Evolutionary conservation across 1,284 basidiomycete genomes (phyloP), one percentile per base, ranked within the genome.

Genomic region (Omphalotus olearius): DNA sequence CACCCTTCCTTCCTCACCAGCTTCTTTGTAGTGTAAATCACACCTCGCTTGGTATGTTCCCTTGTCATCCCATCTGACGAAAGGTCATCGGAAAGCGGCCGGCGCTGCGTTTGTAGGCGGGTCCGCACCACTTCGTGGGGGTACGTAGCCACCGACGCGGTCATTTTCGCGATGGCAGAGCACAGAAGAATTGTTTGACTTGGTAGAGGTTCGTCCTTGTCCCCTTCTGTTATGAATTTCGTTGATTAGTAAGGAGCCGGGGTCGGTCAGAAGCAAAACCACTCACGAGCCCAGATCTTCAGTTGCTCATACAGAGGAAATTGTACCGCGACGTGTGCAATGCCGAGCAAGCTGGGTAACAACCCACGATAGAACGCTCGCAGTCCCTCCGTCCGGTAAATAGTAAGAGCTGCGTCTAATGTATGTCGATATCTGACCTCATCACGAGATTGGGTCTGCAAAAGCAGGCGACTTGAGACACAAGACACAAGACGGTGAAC

Each of bases 61-160:
- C 73, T 79, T 59, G 81, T 60, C 78, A 80, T 80, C 16, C 78
- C 80, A 42, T 80, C 79, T 6, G 77, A 81, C 3, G 79, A 79
- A 56, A 75, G 63, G 50, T 77, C 75, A 52, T 78, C 73, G 38
- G 75, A 71, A 39, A 86, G 68, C 39, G 82, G 81, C 52, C 80
- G 77, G 51, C 82, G 80, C 60, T 88, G 85, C 4, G 93, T 93
- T 69, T 98, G 94, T 35, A 97, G 71, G 4, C 93, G 83, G 23
- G 94, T 98, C 9, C 94, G 88, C 16, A 98, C 78, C 39, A 98
- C 95, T 69, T 98, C 94, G 67, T 98, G 94, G 0, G 95, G 95
- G 68, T 98, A 98, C 26, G 95, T 98, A 20, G 88, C 87, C 20
- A 97, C 73, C 10, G 93, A 94, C 2, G 94, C 95, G 1, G 90